Percentiles rank a stretch among this genome's conserved stretches.
These are phyloP conservation scores for Boletus coccyginus DNA, from an alignment of 768 basidiomycete genomes.

Conservation along the genomic window DNA sequence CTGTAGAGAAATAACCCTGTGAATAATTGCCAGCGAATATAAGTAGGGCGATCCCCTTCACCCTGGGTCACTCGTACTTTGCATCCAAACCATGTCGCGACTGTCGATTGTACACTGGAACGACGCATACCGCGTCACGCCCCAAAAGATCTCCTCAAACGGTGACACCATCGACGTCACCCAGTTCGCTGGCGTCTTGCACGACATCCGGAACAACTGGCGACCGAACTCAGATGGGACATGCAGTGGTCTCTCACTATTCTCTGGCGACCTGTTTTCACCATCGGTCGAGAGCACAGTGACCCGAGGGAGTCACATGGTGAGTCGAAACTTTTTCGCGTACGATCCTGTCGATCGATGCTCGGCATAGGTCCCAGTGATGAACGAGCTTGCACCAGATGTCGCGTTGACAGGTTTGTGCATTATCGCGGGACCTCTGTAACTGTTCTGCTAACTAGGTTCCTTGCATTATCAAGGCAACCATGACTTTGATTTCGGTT, in stretches of 20 bases:
- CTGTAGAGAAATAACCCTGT: too few relatives aligned
- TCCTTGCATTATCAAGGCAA: constrained; percentile 52
- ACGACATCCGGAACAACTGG: constrained; percentile 63
- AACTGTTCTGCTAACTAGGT: constrained; percentile 6
- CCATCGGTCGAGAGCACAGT: constrained; percentile 86
- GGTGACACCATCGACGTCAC: constrained; percentile 76
- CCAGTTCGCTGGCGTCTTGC: constrained; percentile 73
- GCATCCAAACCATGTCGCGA: constrained; percentile 29
- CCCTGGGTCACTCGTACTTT: not conserved
- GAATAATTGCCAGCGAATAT: too few relatives aligned
- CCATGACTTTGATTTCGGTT: constrained; percentile 91
- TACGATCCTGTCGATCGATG: not conserved
- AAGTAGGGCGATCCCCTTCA: not conserved
- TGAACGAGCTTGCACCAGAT: constrained; percentile 80
- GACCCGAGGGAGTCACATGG: constrained; percentile 91
- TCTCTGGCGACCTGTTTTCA: constrained; percentile 88
- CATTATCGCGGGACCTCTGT: not conserved
- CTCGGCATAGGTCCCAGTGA: constrained; percentile 68
- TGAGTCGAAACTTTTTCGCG: constrained; percentile 23
- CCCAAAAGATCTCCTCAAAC: constrained; percentile 60
- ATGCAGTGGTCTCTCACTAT: constrained; percentile 74
- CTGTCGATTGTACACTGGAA: constrained; percentile 68
- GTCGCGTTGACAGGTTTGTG: constrained; percentile 72
- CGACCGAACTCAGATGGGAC: constrained; percentile 42
- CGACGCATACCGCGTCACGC: constrained; percentile 78